phyloP scores from a whole-genome alignment of 805 yeast genomes.

The Danielia reshetovae region DNA sequence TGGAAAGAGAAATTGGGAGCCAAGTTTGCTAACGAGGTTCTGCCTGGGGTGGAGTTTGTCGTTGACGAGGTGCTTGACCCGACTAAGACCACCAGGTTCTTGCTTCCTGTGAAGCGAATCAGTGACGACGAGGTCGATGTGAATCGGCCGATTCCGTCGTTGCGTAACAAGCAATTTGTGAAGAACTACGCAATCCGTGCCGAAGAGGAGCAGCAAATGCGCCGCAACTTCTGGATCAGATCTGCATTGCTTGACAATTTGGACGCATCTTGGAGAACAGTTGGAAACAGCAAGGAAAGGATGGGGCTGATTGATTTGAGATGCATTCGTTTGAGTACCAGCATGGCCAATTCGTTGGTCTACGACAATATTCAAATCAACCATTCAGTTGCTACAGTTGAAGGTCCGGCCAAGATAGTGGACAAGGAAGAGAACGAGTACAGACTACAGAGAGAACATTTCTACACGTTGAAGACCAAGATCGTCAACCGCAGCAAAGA shows the following conservation, averaged over 20 bases:
- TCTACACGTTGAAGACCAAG: slow-evolving; percentile 47
- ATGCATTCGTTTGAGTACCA: slow-evolving; percentile 55
- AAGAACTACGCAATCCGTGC: slow-evolving; percentile 50
- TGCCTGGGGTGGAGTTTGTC: slow-evolving; percentile 10
- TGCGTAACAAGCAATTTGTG: slow-evolving; percentile 67
- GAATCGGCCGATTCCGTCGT: slow-evolving; percentile 61
- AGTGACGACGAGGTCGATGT: slow-evolving; percentile 39
- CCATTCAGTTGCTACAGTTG: slow-evolving; percentile 19
- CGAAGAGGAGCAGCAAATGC: slow-evolving; percentile 53
- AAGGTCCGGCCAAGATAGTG: slow-evolving; percentile 8
- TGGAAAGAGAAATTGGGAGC: slow-evolving; percentile 57
- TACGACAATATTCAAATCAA: slow-evolving; percentile 45
- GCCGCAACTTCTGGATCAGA: slow-evolving; percentile 79
- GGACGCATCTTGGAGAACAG: slow-evolving; percentile 61
- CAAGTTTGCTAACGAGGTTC: slow-evolving; percentile 29
- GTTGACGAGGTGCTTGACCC: slow-evolving; percentile 25
- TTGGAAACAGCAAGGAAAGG: slow-evolving; percentile 23
- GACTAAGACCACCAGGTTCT: slow-evolving; percentile 44
- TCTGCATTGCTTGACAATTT: slow-evolving; percentile 57
- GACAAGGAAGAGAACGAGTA: slow-evolving; percentile 9
- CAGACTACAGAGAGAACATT: slow-evolving; percentile 36
- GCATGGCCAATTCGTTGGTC: slow-evolving; percentile 54
- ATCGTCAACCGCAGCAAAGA: slow-evolving; percentile 46
- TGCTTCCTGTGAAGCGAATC: slow-evolving; percentile 67
- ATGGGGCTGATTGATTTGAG: slow-evolving; percentile 64